Evolutionary conservation across 257 asterid genomes (phyloP), one percentile per base, ranked within the genome.

Genomic region (Solanum sitiens): DNA sequence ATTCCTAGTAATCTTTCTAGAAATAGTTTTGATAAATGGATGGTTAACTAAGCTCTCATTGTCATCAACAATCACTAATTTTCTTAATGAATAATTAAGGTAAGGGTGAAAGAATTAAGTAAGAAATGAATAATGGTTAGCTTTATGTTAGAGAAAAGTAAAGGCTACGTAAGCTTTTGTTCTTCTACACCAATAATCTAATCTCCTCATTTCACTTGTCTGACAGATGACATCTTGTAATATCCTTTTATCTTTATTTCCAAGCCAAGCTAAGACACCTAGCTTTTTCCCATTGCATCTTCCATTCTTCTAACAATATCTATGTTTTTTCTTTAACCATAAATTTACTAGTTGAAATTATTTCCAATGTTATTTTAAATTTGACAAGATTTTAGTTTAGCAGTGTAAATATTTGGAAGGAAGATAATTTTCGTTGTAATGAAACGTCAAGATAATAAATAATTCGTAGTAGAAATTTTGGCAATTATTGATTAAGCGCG

Each of bases 141-240:
- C 96, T 94, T 94, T 91, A 82, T 92, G 90, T 89, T 93, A 90
- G 83, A 90, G 94, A 91, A 88, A 94, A 94, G 95, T 94, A 93
- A 90, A 90, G 89, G 82, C 90, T 89, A 94, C 90, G 95, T 59
- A 89, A 91, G 44, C 88, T 20, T 86, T 89, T 67, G 40, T 25
- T 85, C 23, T 30, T 80, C 14, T 80, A 80, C 27, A 47, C 85
- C 85, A 80, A 47, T 11, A 80, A 47, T 30, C n/a, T 6, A 80
- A 47, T 80, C 40, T 79, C 84, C 63, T 77, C 65, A 44, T 77
- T 77, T 77, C 65, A 80, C 42, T 30, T 47, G 68, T 80, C 87
- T 83, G 89, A 25, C 83, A 86, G 89, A 53, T 61, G 74, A 68
- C 80, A 30, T 27, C 42, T 84, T 80, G 18, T 86, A 53, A 18